Evolutionary conservation across 2,329 filamentous ascomycete species (phyloP), one percentile per base, ranked within the genome.

Genomic region (Colletotrichum lupini): DNA sequence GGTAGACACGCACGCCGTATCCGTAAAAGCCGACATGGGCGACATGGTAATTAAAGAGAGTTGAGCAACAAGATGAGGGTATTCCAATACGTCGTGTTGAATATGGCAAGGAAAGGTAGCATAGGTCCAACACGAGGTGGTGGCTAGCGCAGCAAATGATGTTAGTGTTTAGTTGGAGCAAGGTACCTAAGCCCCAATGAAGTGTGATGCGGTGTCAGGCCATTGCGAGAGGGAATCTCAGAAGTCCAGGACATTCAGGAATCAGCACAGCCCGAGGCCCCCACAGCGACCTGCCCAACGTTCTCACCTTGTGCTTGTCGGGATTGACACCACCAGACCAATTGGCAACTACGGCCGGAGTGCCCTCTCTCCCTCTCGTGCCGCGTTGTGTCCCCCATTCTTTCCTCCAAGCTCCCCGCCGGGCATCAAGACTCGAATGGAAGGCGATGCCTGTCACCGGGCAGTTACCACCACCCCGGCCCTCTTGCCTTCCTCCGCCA

Each of bases 231-330:
- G 30, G 9, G 35, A 61, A 26, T 14, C n/a, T 19, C n/a, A 19
- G 8, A 55, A 42, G 37, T 12, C 16, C 32, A 42, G 16, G 37
- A 16, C 16, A 42, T 19, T 42, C 37, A 42, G 14, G 12, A 16
- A 16, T 16, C 37, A 56, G 26, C 60, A 69, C 60, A 53, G 67
- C 67, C 61, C 37, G 53, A 30, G n/a, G 61, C 60, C 37, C 37
- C 37, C 37, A 42, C 46, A 58, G 32, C 19, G 55, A 9, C 2
- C 55, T 59, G 55, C 30, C 55, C 42, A 55, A 67, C 42, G 19
- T 66, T 70, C 46, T 49, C 56, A 67, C 63, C 56, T 12, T 16
- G 68, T 24, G 26, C 24, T 19, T 35, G 56, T 7, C 42, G 16
- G 22, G 26, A 56, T 71, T 67, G n/a, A 28, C 68, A 67, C 68